Base-by-base conservation (phyloP, 2,329 filamentous ascomycete genomes). In the Periconia sp. region DNA sequence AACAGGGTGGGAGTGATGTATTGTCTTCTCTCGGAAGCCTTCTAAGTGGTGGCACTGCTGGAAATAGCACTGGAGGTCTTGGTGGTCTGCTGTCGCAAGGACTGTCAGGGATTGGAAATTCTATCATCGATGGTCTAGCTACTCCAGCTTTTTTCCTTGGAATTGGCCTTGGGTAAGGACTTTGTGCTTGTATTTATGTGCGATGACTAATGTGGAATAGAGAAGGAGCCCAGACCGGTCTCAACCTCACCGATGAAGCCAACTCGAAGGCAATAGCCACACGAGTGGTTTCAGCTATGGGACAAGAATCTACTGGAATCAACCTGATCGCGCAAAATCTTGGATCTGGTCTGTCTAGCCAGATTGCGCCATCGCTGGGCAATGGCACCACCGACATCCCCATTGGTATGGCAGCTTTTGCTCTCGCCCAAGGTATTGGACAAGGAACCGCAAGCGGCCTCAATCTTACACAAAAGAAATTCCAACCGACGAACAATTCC, bases 61-160 rank as follows among this genome's bases (percentile, higher is more conserved):
- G 34, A 12, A 53, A 57, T 24, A 34, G 38, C 1, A 55, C 54
- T 0, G 52, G 44, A 29, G 48, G 51, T 8, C n/a, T 60, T 4
- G 41, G 44, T 7, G 44, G 35, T 19, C 32, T 58, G 3, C 31
- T 47, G n/a, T 13, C 30, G 4, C 23, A 38, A 23, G 34, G 33
- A 12, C 16, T 58, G 4, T 40, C 39, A 7, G 41, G 48, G 4
- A 35, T 64, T 4, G 46, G 52, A n/a, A 39, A 33, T 12, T 24
- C 43, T 4, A 12, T 60, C 6, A 31, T 42, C 4, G 49, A 41
- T 29, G 51, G 53, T 9, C 40, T 61, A 10, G 52, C 52, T 11
- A 63, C 53, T 22, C 59, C 60, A 21, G 60, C 62, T 18, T 50
- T 62, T 9, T 65, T 65, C 18, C 44, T 65, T 15, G 62, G 62